Percentiles rank a stretch among this genome's conserved stretches.
Conservation (phyloP, 2,329 filamentous ascomycete species). For the Apiospora kogelbergensis region DNA sequence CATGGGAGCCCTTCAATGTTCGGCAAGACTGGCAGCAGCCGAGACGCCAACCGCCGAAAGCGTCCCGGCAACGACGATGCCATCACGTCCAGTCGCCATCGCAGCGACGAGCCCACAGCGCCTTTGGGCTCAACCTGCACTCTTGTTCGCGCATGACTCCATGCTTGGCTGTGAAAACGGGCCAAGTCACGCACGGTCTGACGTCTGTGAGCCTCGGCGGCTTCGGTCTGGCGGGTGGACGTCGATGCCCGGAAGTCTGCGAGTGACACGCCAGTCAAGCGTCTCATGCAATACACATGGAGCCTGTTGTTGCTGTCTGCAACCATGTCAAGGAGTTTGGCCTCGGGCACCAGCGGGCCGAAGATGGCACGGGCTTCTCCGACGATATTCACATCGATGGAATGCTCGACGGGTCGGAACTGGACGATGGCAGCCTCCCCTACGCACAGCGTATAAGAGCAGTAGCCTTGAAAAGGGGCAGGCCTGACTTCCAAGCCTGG, state of each 20-base stretch:
- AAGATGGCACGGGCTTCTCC: constrained; percentile 39
- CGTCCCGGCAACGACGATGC: constrained; percentile 34
- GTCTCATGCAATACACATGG: constrained; percentile 42
- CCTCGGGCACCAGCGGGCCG: constrained; percentile 41
- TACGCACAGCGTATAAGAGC: constrained; percentile 49
- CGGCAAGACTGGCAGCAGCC: constrained; percentile 28
- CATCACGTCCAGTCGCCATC: constrained; percentile 39
- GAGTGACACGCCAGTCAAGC: constrained; percentile 42
- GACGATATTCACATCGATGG: constrained; percentile 39
- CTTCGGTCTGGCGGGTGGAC: not conserved
- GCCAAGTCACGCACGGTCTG: constrained; percentile 43
- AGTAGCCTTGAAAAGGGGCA: constrained; percentile 47
- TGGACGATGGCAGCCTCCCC: constrained; percentile 42
- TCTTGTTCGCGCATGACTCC: constrained; percentile 25
- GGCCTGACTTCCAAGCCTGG: constrained; percentile 30
- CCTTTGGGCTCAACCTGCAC: constrained; percentile 23
- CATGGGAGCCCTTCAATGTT: constrained; percentile 48
- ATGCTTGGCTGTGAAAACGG: constrained; percentile 38
- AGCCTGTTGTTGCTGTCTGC: constrained; percentile 22
- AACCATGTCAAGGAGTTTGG: constrained; percentile 32
- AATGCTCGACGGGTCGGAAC: constrained; percentile 45
- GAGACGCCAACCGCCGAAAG: constrained; percentile 27
- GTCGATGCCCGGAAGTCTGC: constrained; percentile 26
- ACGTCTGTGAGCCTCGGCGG: constrained; percentile 20
- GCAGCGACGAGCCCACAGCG: constrained; percentile 41